A percentile compares a stretch with the other conserved stretches of the same genome.
Conservation (phyloP, 805 yeast genomes). For the Yamadazyma sp. region DNA sequence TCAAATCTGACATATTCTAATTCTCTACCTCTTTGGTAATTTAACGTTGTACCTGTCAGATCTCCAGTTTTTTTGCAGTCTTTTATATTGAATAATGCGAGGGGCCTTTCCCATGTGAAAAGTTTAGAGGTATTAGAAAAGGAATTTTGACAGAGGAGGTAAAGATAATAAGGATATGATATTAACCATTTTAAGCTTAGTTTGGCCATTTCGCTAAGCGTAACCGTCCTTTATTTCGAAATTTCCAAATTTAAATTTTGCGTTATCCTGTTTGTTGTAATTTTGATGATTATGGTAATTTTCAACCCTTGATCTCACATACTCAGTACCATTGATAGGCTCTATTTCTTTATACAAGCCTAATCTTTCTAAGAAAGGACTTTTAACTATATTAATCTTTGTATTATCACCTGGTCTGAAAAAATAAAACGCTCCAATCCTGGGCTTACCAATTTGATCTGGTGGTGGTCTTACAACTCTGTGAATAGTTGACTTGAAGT, state of each 20-base stretch:
- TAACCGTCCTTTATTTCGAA: constrained; percentile 28
- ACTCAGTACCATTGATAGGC: constrained; percentile 27
- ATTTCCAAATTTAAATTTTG: constrained; percentile 25
- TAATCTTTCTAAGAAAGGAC: constrained; percentile 27
- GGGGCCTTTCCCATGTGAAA: constrained; percentile 1
- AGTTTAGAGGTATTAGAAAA: neutral
- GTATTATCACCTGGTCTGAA: constrained; percentile 32
- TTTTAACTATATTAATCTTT: constrained; percentile 25
- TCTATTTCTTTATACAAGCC: constrained; percentile 24
- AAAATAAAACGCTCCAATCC: constrained; percentile 35
- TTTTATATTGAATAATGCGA: neutral
- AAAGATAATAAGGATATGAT: neutral
- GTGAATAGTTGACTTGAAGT: constrained; percentile 32
- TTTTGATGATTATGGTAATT: constrained; percentile 23
- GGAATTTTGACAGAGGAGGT: neutral
- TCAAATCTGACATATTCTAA: constrained; percentile 14
- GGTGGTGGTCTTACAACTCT: constrained; percentile 33
- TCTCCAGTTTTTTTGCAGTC: no score
- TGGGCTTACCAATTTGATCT: constrained; percentile 26
- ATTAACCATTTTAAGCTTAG: neutral
- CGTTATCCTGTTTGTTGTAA: constrained; percentile 22
- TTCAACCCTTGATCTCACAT: constrained; percentile 26
- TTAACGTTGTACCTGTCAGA: neutral
- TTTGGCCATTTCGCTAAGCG: constrained; percentile 11
- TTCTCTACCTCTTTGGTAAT: neutral